Percentiles rank a stretch among this genome's conserved stretches.
Evolutionary conservation across 345 rosid species (phyloP).

Genomic region (Tarenaya hassleriana): DNA sequence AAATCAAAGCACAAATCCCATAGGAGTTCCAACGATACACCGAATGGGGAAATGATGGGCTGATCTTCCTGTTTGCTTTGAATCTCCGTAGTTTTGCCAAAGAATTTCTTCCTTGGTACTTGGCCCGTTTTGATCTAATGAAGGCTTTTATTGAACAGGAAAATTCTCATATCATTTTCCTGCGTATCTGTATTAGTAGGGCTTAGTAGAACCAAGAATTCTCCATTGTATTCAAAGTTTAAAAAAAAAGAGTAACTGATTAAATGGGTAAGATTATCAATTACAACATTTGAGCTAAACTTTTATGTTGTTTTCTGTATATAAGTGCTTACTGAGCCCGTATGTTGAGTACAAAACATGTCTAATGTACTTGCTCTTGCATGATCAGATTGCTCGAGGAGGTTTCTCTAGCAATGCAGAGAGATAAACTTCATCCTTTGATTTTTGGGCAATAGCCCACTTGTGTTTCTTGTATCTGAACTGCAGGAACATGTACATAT

Average conservation of each 20-base stretch:
- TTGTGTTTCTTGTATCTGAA: conserved; percentile 69
- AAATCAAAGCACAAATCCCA: conserved; percentile 80
- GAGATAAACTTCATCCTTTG: conserved; percentile 48
- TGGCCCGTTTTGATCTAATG: conserved; percentile 4
- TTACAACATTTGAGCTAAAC: too few relatives aligned
- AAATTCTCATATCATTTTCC: too few relatives aligned
- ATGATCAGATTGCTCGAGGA: background rate
- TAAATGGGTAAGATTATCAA: too few relatives aligned
- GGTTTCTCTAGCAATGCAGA: conserved; percentile 71
- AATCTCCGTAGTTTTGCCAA: background rate
- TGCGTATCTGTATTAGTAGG: too few relatives aligned
- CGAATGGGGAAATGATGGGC: conserved; percentile 7
- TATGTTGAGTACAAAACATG: too few relatives aligned
- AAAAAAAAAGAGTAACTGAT: too few relatives aligned
- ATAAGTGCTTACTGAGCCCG: too few relatives aligned
- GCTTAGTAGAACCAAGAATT: too few relatives aligned
- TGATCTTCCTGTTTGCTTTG: conserved; percentile 11
- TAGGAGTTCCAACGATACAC: conserved; percentile 46
- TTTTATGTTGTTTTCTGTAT: too few relatives aligned
- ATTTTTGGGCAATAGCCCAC: conserved; percentile 50
- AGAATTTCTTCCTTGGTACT: conserved; percentile 1
- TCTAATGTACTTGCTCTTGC: too few relatives aligned
- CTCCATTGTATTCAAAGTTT: too few relatives aligned
- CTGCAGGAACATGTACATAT: conserved; percentile 65
- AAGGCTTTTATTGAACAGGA: background rate